phyloP scores from a whole-genome alignment of 768 basidiomycete species.

The Rhizopogon rudus region DNA sequence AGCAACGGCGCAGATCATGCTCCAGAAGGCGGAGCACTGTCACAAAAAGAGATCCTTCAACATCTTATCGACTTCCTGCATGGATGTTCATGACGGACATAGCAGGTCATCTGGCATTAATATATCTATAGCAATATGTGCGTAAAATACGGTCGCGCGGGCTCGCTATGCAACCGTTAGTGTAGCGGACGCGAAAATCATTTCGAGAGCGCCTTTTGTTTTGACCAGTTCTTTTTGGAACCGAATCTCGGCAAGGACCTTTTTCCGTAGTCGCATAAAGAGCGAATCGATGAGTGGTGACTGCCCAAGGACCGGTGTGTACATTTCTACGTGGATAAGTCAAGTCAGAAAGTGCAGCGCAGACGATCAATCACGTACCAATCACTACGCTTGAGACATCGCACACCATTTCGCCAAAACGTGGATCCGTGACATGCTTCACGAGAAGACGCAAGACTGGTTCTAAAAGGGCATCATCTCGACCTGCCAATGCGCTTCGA shows the following conservation, averaged over 20 bases:
- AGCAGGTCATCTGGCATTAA: constrained; percentile 7
- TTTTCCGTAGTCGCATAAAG: constrained; percentile 75
- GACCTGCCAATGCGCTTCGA: constrained; percentile 76
- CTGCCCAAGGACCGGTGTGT: constrained; percentile 86
- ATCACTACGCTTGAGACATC: constrained; percentile 78
- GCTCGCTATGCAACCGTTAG: constrained; percentile 21
- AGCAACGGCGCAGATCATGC: constrained; percentile 21
- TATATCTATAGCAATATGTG: constrained; percentile 8
- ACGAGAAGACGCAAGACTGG: constrained; percentile 84
- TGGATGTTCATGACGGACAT: constrained; percentile 14
- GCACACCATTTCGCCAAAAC: constrained; percentile 87
- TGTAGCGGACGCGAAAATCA: constrained; percentile 69
- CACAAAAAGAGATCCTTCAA: constrained; percentile 64
- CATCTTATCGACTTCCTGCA: constrained; percentile 63
- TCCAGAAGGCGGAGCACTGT: constrained; percentile 35
- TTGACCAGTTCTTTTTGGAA: constrained; percentile 86
- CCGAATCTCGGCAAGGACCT: constrained; percentile 78
- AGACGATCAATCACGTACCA: constrained; percentile 45
- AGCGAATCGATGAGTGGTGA: constrained; percentile 88
- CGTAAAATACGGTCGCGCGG: constrained; percentile 12
- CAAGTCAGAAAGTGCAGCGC: constrained; percentile 2
- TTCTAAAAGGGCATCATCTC: constrained; percentile 91
- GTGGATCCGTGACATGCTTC: constrained; percentile 82
- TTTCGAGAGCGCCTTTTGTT: constrained; percentile 83
- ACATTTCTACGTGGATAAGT: constrained; percentile 64